Evolutionary conservation across 305 asterid genomes (phyloP).

Genomic region (Ruellia speciosa): DNA sequence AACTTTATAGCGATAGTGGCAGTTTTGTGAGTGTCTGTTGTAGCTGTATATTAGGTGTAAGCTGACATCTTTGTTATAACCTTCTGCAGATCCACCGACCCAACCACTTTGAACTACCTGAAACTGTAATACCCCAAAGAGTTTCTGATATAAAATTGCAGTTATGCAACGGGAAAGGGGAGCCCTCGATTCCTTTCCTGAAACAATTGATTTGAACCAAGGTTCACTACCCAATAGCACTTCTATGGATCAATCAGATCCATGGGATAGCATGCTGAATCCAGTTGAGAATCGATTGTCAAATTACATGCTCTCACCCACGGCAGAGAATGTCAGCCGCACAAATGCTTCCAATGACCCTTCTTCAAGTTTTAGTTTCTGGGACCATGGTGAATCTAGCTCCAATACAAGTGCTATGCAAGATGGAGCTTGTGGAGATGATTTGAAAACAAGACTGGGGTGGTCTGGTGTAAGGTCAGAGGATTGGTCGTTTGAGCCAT

Average conservation of each 20-base stretch:
- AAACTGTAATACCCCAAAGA: neutral
- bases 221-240: constrained; percentile 42
- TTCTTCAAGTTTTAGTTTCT: constrained; percentile 32
- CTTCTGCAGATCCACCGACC: constrained; percentile 17
- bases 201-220: constrained; percentile 63
- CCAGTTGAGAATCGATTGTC: constrained; percentile 49
- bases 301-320: constrained; percentile 35
- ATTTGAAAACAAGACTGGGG: constrained; percentile 27
- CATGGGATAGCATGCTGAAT: constrained; percentile 42
- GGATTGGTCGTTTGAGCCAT: constrained; percentile 42
- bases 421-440: constrained; percentile 18
- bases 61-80: constrained; percentile 14
- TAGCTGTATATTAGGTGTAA: neutral
- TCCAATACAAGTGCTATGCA: constrained; percentile 30
- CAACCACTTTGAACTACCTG: constrained; percentile 14
- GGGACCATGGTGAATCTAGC: constrained; percentile 80
- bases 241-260: constrained; percentile 38
- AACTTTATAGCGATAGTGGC: neutral
- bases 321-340: constrained; percentile 26
- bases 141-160: constrained; percentile 10
- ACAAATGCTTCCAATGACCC: constrained; percentile 23
- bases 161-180: constrained; percentile 69
- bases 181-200: constrained; percentile 55
- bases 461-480: constrained; percentile 38
- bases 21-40: neutral